Percentiles rank a stretch among this genome's conserved stretches.
Evolutionary conservation across 148 eudicot species (phyloP).

Genomic region (Rhododendron ovatum): DNA sequence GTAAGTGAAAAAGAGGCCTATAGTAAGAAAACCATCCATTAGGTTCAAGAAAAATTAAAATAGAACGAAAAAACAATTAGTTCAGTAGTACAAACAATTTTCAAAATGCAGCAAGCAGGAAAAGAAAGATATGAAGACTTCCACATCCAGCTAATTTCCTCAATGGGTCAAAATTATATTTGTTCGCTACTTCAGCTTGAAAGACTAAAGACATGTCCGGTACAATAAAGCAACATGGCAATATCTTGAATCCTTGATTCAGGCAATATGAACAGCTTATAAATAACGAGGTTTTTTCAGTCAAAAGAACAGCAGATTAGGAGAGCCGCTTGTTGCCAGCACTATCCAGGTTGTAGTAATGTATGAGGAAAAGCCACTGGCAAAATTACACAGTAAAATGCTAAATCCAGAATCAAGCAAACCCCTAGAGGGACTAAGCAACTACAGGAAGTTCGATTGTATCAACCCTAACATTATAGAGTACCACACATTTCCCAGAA

Average conservation of each 20-base stretch:
- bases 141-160: not conserved
- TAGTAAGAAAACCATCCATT: slow-evolving; percentile 3
- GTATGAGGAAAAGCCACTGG: not conserved
- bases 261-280: not conserved
- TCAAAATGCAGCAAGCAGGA: not conserved
- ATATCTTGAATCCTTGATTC: not conserved
- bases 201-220: not conserved
- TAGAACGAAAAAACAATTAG: not conserved
- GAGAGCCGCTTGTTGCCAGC: not conserved
- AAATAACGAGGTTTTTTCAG: not conserved
- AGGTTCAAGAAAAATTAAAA: not conserved
- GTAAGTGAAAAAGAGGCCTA: slow-evolving; percentile 75
- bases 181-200: not conserved
- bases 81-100: not conserved
- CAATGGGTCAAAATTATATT: not conserved
- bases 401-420: not conserved
- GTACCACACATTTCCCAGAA: not conserved
- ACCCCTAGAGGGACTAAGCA: not conserved
- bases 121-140: not conserved
- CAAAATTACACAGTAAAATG: not conserved
- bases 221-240: not conserved
- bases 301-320: not conserved
- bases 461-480: not conserved
- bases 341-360: not conserved
- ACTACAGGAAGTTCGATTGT: not conserved